Percentiles rank a stretch among this genome's conserved stretches.
Evolutionary conservation across 306 rosid genomes (phyloP).

Genomic region (Trichosanthes truncata): DNA sequence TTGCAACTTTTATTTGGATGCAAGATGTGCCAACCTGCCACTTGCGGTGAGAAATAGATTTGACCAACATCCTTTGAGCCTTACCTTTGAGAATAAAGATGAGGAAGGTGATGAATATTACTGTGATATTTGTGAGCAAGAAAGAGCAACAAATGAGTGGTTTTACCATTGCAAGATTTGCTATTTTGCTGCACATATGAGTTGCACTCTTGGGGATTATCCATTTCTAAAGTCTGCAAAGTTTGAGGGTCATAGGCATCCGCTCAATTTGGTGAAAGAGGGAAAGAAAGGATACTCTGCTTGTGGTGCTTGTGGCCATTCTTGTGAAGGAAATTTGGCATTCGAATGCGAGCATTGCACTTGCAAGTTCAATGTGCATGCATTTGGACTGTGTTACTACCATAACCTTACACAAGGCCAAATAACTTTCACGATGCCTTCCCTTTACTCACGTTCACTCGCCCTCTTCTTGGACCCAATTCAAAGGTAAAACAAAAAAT

Average conservation of each 20-base stretch:
- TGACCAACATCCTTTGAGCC: neutral
- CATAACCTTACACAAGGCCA: neutral
- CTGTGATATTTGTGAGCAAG: neutral
- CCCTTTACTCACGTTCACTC: neutral
- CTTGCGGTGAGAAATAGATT: neutral
- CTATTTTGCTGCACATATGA: neutral
- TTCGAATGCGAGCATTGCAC: neutral
- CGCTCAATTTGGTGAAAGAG: neutral
- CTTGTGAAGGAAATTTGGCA: neutral
- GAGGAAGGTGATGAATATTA: neutral
- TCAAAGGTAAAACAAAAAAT: neutral
- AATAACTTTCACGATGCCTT: neutral
- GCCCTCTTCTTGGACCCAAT: neutral
- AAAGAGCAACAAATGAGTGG: neutral
- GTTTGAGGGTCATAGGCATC: neutral
- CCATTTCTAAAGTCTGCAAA: neutral
- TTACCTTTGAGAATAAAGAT: neutral
- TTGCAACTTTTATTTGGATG: neutral
- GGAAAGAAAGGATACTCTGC: neutral
- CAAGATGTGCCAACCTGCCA: neutral
- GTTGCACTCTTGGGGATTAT: neutral
- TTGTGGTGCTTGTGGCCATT: neutral
- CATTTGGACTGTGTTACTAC: neutral
- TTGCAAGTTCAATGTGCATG: neutral
- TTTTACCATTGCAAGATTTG: neutral